Evolutionary conservation across 2,329 filamentous ascomycete species (phyloP).

Genomic region (Monosporascus sp.): DNA sequence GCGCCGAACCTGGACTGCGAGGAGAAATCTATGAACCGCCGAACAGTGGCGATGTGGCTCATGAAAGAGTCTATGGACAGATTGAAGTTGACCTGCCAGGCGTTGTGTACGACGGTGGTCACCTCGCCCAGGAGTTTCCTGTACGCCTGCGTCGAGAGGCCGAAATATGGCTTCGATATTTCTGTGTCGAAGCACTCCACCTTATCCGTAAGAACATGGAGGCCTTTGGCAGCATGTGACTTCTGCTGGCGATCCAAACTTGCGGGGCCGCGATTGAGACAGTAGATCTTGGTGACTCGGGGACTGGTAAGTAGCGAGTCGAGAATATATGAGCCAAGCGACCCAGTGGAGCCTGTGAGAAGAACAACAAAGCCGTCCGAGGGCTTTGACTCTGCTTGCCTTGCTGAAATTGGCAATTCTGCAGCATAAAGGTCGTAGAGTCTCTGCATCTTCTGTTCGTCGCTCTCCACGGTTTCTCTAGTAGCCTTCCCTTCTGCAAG

Average conservation of each 20-base stretch:
- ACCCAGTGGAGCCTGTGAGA: constrained; percentile 19
- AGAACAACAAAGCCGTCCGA: constrained; percentile 6
- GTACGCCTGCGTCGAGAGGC: constrained; percentile 7
- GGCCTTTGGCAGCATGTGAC: constrained; percentile 7
- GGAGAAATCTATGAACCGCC: constrained; percentile 11
- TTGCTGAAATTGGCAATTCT: constrained; percentile 8
- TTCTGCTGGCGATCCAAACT: constrained; percentile 3
- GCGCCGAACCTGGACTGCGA: constrained; percentile 10
- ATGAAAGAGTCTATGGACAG: constrained; percentile 11
- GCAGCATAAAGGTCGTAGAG: constrained; percentile 5
- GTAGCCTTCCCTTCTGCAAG: constrained; percentile 1
- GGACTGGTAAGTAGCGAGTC: constrained; percentile 7
- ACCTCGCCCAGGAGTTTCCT: constrained; percentile 5
- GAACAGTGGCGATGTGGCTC: constrained; percentile 6
- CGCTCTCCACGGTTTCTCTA: neutral
- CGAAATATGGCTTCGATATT: constrained; percentile 10
- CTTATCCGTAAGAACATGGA: constrained; percentile 6
- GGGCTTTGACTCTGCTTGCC: neutral
- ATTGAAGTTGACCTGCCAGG: constrained; percentile 20
- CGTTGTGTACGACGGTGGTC: constrained; percentile 13
- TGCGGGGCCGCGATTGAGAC: constrained; percentile 12
- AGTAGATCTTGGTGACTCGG: constrained; percentile 11
- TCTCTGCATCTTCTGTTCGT: constrained; percentile 8
- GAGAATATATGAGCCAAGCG: constrained; percentile 17
- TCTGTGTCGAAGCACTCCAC: constrained; percentile 12